Evolutionary conservation across 1,284 basidiomycete genomes (phyloP).

Genomic region (Moniliella sp.): DNA sequence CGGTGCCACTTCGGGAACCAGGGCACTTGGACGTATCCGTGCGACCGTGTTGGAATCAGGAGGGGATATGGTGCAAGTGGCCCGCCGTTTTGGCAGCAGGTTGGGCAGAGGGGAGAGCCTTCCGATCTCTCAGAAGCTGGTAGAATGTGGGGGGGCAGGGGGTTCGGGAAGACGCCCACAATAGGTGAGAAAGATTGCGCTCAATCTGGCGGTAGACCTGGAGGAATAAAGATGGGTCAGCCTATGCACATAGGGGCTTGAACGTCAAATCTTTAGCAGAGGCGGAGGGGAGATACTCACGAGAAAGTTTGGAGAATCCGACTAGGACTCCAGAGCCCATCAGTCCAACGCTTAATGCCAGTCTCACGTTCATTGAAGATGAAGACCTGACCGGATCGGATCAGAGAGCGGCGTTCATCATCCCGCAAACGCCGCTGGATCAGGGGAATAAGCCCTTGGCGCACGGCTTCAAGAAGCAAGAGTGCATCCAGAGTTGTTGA

Average conservation of each 20-base stretch:
- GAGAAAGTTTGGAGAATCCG: slow-evolving; percentile 78
- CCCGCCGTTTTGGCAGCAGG: background rate
- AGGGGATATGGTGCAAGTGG: background rate
- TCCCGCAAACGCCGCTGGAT: slow-evolving; percentile 85
- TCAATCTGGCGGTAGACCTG: slow-evolving; percentile 22
- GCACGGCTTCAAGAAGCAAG: slow-evolving; percentile 78
- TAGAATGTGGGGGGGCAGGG: background rate
- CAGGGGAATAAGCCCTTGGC: slow-evolving; percentile 72
- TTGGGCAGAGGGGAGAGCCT: background rate
- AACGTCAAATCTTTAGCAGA: background rate
- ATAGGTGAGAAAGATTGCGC: slow-evolving; percentile 11
- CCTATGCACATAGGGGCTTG: no score
- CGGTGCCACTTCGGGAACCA: no score
- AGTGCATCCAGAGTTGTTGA: slow-evolving; percentile 61
- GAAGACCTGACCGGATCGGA: slow-evolving; percentile 77
- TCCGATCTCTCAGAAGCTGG: background rate
- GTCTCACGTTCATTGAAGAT: slow-evolving; percentile 92
- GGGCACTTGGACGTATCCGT: no score
- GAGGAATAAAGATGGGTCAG: no score
- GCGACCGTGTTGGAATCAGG: background rate
- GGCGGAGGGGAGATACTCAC: background rate
- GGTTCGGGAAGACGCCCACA: background rate
- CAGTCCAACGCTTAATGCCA: slow-evolving; percentile 95
- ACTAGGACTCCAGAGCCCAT: slow-evolving; percentile 75
- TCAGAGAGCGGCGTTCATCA: slow-evolving; percentile 63